These are phyloP conservation scores for Beauveria sp. DNA, from an alignment of 2,329 filamentous ascomycete species.

Conservation along the genomic window DNA sequence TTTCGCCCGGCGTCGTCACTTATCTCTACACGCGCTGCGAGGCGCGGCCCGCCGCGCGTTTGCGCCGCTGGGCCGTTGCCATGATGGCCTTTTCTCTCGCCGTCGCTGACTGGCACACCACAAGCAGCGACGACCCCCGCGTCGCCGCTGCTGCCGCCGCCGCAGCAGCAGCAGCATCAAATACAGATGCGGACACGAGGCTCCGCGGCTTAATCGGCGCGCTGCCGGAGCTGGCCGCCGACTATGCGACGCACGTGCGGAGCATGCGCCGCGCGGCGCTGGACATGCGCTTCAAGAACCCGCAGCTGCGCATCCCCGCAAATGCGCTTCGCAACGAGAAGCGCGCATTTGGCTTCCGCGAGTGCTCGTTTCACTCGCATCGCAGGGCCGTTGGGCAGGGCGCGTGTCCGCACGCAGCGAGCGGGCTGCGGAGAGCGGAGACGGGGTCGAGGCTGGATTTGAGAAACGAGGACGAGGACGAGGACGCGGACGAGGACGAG, in stretches of 20 bases:
- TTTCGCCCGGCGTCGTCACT: slow-evolving; percentile 41
- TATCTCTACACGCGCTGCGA: slow-evolving; percentile 49
- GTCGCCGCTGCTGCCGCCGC: slow-evolving; percentile 14
- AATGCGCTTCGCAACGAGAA: slow-evolving; percentile 49
- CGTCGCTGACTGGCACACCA: slow-evolving; percentile 18
- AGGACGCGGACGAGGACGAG: background rate
- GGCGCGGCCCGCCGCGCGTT: slow-evolving; percentile 38
- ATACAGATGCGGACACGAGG: slow-evolving; percentile 15
- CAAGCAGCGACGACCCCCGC: slow-evolving; percentile 7
- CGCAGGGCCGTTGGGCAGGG: slow-evolving; percentile 45
- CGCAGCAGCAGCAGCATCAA: slow-evolving; percentile 15
- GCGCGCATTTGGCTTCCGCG: slow-evolving; percentile 51
- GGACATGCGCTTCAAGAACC: slow-evolving; percentile 50
- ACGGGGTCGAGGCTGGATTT: slow-evolving; percentile 8
- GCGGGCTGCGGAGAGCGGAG: background rate
- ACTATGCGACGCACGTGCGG: slow-evolving; percentile 43
- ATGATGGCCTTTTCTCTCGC: slow-evolving; percentile 51
- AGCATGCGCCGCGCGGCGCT: slow-evolving; percentile 45
- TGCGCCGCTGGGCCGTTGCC: slow-evolving; percentile 52
- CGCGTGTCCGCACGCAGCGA: slow-evolving; percentile 38
- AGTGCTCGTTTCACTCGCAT: slow-evolving; percentile 55
- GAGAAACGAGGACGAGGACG: background rate
- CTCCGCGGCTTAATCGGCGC: slow-evolving; percentile 36
- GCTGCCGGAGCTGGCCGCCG: slow-evolving; percentile 38
- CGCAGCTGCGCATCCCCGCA: slow-evolving; percentile 48